A percentile compares a stretch with the other conserved stretches of the same genome.
phyloP scores from a whole-genome alignment of 2,329 filamentous ascomycete species.

The Fusarium denticulatum region DNA sequence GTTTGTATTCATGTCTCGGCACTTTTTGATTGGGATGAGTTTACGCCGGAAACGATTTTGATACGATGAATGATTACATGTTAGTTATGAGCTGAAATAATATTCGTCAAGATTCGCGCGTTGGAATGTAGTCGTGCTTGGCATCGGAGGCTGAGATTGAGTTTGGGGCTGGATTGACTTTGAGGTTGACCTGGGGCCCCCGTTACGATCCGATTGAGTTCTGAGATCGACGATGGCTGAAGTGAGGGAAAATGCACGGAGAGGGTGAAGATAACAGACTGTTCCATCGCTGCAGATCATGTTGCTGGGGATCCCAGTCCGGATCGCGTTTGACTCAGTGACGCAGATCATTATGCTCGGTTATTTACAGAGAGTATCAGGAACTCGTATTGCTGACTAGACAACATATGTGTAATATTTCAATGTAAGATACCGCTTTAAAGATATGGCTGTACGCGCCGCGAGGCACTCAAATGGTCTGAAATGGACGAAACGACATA shows the following conservation, averaged over 20 bases:
- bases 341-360: neutral
- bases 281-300: neutral
- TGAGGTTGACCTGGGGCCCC: neutral
- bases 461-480: constrained; percentile 4
- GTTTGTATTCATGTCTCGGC: neutral
- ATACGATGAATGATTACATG: constrained; percentile 19
- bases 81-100: constrained; percentile 2
- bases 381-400: too few species aligned
- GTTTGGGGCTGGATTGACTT: constrained; percentile 4
- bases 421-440: neutral
- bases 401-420: neutral
- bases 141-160: constrained; percentile 3
- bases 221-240: neutral
- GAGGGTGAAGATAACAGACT: neutral
- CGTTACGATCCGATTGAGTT: constrained; percentile 21
- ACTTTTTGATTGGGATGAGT: neutral
- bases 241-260: neutral
- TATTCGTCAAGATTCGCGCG: neutral
- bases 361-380: neutral
- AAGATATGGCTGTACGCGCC: neutral
- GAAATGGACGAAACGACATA: neutral
- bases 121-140: constrained; percentile 12
- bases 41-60: neutral
- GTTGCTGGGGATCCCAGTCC: neutral
- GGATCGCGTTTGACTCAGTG: neutral